Conservation (phyloP, 805 yeast species). For the Kluyveromyces nonfermentans region DNA sequence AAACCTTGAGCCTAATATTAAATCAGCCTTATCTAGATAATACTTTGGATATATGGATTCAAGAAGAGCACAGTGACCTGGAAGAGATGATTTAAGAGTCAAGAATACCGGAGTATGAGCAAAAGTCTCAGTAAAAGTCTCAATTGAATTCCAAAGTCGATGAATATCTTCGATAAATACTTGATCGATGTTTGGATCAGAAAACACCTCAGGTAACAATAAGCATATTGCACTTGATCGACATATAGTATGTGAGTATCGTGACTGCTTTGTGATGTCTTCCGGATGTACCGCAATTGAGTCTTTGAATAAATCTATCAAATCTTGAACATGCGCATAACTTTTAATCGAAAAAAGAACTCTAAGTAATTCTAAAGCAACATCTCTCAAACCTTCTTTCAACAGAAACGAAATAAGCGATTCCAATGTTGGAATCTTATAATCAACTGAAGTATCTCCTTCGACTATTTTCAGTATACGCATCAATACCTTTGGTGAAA, state of each 20-base stretch:
- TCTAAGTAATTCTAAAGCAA: not conserved
- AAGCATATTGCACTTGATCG: not conserved
- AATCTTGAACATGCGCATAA: not conserved
- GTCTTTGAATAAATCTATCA: not conserved
- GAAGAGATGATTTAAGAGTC: not conserved
- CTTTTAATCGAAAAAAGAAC: not conserved
- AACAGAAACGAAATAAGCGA: slow-evolving; percentile 7
- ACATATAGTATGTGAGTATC: not conserved
- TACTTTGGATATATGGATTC: not conserved
- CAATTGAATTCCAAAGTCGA: not conserved
- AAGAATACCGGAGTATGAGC: not conserved
- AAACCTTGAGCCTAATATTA: not conserved
- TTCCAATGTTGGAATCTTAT: slow-evolving; percentile 11
- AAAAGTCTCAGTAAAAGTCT: not conserved
- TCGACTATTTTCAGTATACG: not conserved
- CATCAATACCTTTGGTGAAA: not conserved
- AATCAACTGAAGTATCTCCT: not conserved
- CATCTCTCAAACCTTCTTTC: slow-evolving; percentile 1
- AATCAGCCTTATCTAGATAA: not conserved
- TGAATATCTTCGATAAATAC: not conserved
- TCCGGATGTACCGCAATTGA: not conserved
- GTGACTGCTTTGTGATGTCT: not conserved
- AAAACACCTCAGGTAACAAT: not conserved
- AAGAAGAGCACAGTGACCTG: not conserved
- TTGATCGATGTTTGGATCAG: not conserved